phyloP scores from a whole-genome alignment of 2,329 filamentous ascomycete genomes.

The Colletotrichum sp. region DNA sequence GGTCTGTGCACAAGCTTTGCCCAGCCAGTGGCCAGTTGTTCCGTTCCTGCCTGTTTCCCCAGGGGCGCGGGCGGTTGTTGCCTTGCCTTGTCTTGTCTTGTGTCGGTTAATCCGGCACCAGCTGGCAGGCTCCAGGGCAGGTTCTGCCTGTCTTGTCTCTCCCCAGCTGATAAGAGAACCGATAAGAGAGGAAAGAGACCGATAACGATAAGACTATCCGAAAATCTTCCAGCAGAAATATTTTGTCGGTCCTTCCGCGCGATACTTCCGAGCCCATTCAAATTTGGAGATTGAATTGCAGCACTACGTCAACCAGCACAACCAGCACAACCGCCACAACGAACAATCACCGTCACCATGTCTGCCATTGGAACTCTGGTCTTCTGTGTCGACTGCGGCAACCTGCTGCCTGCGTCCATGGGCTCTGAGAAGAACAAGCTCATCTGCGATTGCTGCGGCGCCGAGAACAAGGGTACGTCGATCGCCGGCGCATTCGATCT shows the following conservation, averaged over 20 bases:
- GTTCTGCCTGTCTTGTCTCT: neutral
- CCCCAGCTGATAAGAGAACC: neutral
- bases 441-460: slow-evolving; percentile 84
- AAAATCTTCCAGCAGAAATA: slow-evolving; percentile 19
- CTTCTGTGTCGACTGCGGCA: slow-evolving; percentile 93
- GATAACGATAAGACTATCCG: neutral
- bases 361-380: slow-evolving; percentile 88
- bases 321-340: neutral
- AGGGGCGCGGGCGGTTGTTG: neutral
- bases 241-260: slow-evolving; percentile 10
- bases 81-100: neutral
- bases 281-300: neutral
- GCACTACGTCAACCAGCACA: slow-evolving; percentile 1
- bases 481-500: neutral
- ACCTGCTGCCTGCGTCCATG: slow-evolving; percentile 81
- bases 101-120: neutral
- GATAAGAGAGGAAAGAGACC: neutral
- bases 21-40: slow-evolving; percentile 18
- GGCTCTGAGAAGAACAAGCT: slow-evolving; percentile 78
- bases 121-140: neutral
- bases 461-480: slow-evolving; percentile 78
- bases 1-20: slow-evolving; percentile 19
- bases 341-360: slow-evolving; percentile 59
- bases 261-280: neutral
- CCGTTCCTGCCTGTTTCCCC: slow-evolving; percentile 13